These are phyloP conservation scores for Dillenia turbinata DNA, from an alignment of 164 flowering plant species.

Conservation along the genomic window DNA sequence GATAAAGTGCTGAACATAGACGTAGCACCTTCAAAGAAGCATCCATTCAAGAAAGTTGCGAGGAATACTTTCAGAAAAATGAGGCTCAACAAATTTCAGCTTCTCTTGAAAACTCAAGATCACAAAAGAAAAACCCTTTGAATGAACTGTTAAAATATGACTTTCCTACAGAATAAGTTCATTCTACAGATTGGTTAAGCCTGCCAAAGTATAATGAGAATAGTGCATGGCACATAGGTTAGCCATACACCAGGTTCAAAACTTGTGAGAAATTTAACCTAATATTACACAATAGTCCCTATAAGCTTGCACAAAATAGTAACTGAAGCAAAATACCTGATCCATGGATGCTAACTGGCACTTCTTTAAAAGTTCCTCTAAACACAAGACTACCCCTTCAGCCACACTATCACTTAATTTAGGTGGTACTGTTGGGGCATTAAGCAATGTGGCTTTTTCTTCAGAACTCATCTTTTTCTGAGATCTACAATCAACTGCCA, in stretches of 20 bases:
- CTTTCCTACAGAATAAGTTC: too few species aligned
- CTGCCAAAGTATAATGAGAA: too few species aligned
- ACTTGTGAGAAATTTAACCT: neutral
- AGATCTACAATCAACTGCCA: conserved; percentile 67
- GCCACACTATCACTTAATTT: conserved; percentile 68
- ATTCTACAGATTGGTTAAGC: too few species aligned
- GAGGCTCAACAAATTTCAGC: neutral
- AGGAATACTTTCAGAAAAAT: neutral
- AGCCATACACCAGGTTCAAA: neutral
- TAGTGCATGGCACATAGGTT: too few species aligned
- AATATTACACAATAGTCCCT: neutral
- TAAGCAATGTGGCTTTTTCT: conserved; percentile 12
- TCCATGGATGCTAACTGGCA: conserved; percentile 60
- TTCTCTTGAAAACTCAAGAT: neutral
- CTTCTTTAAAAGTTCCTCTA: conserved; percentile 74
- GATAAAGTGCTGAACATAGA: too few species aligned
- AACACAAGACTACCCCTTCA: conserved; percentile 67
- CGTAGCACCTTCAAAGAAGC: neutral
- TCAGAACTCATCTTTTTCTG: conserved; percentile 21
- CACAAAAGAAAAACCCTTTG: too few species aligned
- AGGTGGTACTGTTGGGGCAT: conserved; percentile 10
- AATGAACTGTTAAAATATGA: too few species aligned
- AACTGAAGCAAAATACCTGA: conserved; percentile 47
- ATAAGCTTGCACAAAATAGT: neutral
- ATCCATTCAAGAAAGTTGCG: neutral